Base-by-base conservation (phyloP, 1,139 yeast species). In the Suhomyces kunorum region DNA sequence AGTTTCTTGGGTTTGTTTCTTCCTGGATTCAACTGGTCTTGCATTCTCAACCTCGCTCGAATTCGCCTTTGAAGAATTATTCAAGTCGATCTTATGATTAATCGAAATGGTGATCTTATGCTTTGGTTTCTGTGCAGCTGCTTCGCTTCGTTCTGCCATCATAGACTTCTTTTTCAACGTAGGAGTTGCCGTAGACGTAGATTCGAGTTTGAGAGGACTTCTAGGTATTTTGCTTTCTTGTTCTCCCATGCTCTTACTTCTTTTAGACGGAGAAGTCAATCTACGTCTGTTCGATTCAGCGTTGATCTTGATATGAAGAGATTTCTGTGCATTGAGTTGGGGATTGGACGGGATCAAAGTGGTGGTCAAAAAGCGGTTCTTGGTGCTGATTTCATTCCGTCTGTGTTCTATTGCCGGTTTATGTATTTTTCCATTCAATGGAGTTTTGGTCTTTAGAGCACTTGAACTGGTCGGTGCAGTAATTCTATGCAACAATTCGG, bases 351-450 rank as follows among this genome's bases (percentile, higher is more conserved):
- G 67, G 17, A 63, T 63, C 23, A 69, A 52, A 3, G 67, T 62
- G 3, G 74, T 67, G 0, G 73, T 64, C 32, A 69, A 56, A 40
- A 69, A 67, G 44, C 61, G 55, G 39, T 67, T 68, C 43, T 59
- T 63, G 26, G 54, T 42, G 27, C 27, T 29, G 28, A 46, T 17
- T 28, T 29, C 40, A 6, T 18, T 25, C 24, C 35, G 39, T 13
- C 39, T 44, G 15, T 32, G 25, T 12, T 48, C 47, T n/a, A 25
- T 34, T 13, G 40, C 30, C 12, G 44, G 38, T 34, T 41, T 46
- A 30, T 32, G 37, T 13, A 25, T 39, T 42, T 25, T 43, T 29
- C 27, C 35, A 17, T 28, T 7, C 3, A 28, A 16, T 2, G 43
- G 43, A 1, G 40, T 25, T 34, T 51, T 52, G 16, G 36, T 46